Base-by-base conservation (phyloP, 257 asterid genomes). In the Buddleja alternifolia region DNA sequence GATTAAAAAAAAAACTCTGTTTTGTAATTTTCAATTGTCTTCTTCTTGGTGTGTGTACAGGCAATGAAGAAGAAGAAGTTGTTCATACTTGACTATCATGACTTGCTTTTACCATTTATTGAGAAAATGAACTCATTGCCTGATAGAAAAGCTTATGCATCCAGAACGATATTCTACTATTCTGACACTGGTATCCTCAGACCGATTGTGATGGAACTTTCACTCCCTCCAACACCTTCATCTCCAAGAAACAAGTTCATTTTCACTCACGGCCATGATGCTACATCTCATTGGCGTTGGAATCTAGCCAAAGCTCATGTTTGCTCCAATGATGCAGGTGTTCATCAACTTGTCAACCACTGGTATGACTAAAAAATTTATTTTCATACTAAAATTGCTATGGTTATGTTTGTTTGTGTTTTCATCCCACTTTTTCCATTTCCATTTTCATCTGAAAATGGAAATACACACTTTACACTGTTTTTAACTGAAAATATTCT, bases 221-320 rank as follows among this genome's bases (percentile, higher is more conserved):
- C 96, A 6, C 95, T 92, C 50, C 96, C 97, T 65, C 89, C 93
- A 0, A 81, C 92, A 11, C 29, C 82, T 52, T 63, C 85, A 6
- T 81, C 91, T 60, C 83, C 74, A 0, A 70, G 81, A 69, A 85
- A 83, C 84, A 92, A 92, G 72, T 81, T 65, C 51, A 50, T 85
- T 53, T 82, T 81, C 42, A 76, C 85, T 25, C 93, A 87, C 16
- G 98, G 95, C 3, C 84, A 87, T 20, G 87, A 83, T 37, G 95
- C 98, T 7, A 92, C 97, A 0, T 59, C 81, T 70, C 82, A 79
- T 70, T 88, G 97, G 96, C 68, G 85, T 19, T 88, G 97, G 96
- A 86, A 88, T 73, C 91, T 82, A 56, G 96, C 98, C 56, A 93
- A 90, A 81, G 96, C 96, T 7, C 95, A 93, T 21, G 98, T 90